Conservation (phyloP, 2,329 filamentous ascomycete genomes). For the Graphium sp. region DNA sequence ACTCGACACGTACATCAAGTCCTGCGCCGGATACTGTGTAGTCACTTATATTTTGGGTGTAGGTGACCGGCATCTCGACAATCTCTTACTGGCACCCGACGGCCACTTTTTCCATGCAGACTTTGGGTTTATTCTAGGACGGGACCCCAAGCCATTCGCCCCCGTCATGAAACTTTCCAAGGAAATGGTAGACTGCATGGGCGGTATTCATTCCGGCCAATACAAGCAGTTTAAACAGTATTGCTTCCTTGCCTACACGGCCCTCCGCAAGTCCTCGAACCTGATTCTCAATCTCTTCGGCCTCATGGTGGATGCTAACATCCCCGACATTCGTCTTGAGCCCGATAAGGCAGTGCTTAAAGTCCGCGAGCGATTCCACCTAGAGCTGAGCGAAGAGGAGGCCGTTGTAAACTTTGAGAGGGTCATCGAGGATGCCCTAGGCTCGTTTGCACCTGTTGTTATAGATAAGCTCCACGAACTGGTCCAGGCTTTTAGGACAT, state of each 20-base stretch:
- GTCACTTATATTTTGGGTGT: constrained; percentile 97
- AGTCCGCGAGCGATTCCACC: constrained; percentile 83
- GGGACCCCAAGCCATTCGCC: constrained; percentile 93
- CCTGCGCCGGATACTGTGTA: constrained; percentile 93
- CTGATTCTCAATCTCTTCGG: constrained; percentile 91
- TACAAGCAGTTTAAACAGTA: constrained; percentile 89
- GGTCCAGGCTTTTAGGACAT: constrained; percentile 80
- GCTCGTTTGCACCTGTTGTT: constrained; percentile 78
- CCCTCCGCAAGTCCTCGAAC: constrained; percentile 75
- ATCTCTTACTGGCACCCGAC: constrained; percentile 76
- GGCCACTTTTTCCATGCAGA: constrained; percentile 97
- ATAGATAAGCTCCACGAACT: constrained; percentile 92
- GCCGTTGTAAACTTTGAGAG: constrained; percentile 76
- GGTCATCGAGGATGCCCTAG: constrained; percentile 79
- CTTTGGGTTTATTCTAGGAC: constrained; percentile 93
- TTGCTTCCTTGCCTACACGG: constrained; percentile 87
- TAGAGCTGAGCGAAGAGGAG: constrained; percentile 85
- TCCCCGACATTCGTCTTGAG: constrained; percentile 84
- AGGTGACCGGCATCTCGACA: constrained; percentile 89
- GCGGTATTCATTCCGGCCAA: constrained; percentile 62
- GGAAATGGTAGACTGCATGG: constrained; percentile 99
- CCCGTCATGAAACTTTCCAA: constrained; percentile 93
- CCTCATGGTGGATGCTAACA: constrained; percentile 94
- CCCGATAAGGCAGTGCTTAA: constrained; percentile 89
- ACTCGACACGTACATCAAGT: constrained; percentile 89